Base-by-base conservation (phyloP, 257 asterid species). In the Gentiana straminea region DNA sequence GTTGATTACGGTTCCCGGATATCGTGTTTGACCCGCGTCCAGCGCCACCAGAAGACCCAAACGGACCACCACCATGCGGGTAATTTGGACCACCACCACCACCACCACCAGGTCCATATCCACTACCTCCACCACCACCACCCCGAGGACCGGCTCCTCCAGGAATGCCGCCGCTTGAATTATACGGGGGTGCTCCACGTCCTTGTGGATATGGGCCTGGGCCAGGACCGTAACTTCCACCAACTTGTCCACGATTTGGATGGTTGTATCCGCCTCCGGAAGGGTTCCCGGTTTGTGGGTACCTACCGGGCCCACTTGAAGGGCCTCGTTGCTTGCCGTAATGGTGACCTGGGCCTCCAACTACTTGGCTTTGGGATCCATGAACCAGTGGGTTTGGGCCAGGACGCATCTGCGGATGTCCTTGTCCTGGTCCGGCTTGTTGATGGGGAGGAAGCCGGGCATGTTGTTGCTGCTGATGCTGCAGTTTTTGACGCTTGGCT, bases 11-110 rank as follows among this genome's bases (percentile, higher is more conserved):
- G 70, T 76, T 86, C 13, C 95, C 89, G 35, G 86, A 34, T 64
- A 71, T 66, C 66, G 69, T 64, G 70, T 79, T 90, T 51, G 91
- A 77, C 66, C 98, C 96, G 36, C 94, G 94, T 7, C 94, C 96
- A 48, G 85, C 65, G 36, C 94, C 94, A 39, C 94, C 94, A 48
- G 94, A 77, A 55, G 73, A 52, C 46, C 94, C 95, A 35, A 79
- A 86, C 12, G 80, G 87, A 35, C 79, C 89, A 34, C 79, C 92
- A 50, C 78, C 70, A 5, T 85, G 95, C 38, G 93, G 81, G 63
- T 74, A 89, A 71, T 89, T 86, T 8, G 89, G 84, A 51, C 87
- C 95, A 38, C 78, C 86, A 6, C 69, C 95, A 38, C 78, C 86
- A 6, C 69, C 66, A 24, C 24, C 24, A 24, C 24, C 24, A 41